These are phyloP conservation scores for Metschnikowia noctiluminum DNA, from an alignment of 805 yeast genomes.

Conservation along the genomic window DNA sequence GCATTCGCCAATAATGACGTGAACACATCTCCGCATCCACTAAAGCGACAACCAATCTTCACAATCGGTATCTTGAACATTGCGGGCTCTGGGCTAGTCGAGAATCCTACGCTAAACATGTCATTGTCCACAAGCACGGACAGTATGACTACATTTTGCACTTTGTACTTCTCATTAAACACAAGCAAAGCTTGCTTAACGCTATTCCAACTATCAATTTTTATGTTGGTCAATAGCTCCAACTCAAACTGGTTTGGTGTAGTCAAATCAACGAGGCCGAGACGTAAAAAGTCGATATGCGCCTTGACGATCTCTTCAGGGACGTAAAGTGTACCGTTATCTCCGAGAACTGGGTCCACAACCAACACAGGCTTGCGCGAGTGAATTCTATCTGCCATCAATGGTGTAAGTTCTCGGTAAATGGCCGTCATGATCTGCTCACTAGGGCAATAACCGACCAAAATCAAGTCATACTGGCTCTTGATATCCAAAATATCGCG, in stretches of 20 bases:
- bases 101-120: conserved; percentile 42
- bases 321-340: conserved; percentile 80
- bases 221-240: conserved; percentile 58
- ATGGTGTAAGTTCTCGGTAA: conserved; percentile 36
- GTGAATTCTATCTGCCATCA: conserved; percentile 31
- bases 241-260: conserved; percentile 93
- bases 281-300: conserved; percentile 52
- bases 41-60: conserved; percentile 56
- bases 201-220: conserved; percentile 36
- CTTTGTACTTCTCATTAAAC: conserved; percentile 45
- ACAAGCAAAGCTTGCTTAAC: conserved; percentile 36
- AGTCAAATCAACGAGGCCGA: conserved; percentile 51
- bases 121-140: conserved; percentile 43
- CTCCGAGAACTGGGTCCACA: conserved; percentile 91
- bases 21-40: conserved; percentile 75
- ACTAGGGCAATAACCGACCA: conserved; percentile 80
- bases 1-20: conserved; percentile 57
- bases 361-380: conserved; percentile 49
- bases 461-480: conserved; percentile 52
- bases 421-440: conserved; percentile 50
- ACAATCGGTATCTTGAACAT: conserved; percentile 41
- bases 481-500: conserved; percentile 39
- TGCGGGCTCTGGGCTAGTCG: conserved; percentile 1
- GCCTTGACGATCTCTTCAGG: conserved; percentile 50
- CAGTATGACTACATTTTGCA: conserved; percentile 56